Base-by-base conservation (phyloP, 1,284 basidiomycete genomes). In the Cryptococcus jaspeensis region DNA sequence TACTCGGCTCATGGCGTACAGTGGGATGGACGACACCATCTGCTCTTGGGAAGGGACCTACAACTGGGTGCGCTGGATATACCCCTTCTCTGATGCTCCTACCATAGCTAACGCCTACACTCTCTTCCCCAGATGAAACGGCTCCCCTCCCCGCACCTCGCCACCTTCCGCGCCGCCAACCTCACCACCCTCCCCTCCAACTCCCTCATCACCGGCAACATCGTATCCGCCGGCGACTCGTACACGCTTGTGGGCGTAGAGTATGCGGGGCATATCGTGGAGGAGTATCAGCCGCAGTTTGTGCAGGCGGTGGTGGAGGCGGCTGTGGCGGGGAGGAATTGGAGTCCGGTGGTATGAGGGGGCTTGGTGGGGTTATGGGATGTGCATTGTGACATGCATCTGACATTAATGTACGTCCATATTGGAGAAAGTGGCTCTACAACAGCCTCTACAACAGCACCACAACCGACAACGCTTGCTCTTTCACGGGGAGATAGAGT, bases 21-120 rank as follows among this genome's bases (percentile, higher is more conserved):
- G 53, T 39, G 57, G 52, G 16, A 25, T 59, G n/a, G 38, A 54
- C 20, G 57, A 59, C 49, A 55, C 57, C 8, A 39, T 55, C n/a
- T 43, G 50, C 9, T 42, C 52, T n/a, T 51, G 39, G 9, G 52
- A 32, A 48, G 43, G 18, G 20, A 32, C 28, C 43, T n/a, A n/a
- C n/a, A n/a, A 48, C 12, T 55, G 57, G 52, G 49, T 55, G 37
- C 40, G 53, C 44, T 6, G 16, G n/a, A n/a, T n/a, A n/a, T n/a
- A n/a, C 11, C 38, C 18, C 16, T 23, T 45, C 4, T 5, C 12
- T 23, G 37, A 15, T 23, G 6, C 43, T 4, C 43, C 7, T 22
- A 5, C 20, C 35, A 37, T 11, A 38, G 13, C 35, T 40, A 3
- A 23, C 32, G 41, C 18, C 28, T 6, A n/a, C 25, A 43, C 11